Evolutionary conservation across 306 rosid species (phyloP), one percentile per base, ranked within the genome.

Genomic region (Trifolium repens): DNA sequence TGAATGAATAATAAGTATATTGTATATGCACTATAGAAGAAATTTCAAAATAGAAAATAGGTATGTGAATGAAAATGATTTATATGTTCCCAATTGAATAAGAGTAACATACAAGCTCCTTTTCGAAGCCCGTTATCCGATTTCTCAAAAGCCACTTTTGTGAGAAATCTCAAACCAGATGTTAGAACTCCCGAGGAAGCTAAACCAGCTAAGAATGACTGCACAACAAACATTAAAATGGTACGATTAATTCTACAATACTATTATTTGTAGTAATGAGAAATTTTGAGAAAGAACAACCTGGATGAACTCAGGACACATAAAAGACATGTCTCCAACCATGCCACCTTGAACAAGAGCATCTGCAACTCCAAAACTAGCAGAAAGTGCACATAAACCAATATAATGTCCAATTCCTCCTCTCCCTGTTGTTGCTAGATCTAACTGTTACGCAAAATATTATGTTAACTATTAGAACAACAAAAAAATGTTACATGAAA

Each of bases 321-420:
- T 90, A 3, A 83, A 64, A 54, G 88, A 73, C 14, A 91, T 46
- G 60, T 91, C 97, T 75, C 97, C 96, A 13, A 86, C 80, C 80
- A 94, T 84, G 68, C 98, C 97, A 71, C 98, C 93, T 81, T 87
- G 89, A 59, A 90, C 96, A 81, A 47, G 83, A 42, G 93, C 97
- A 76, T 94, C 87, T 39, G 94, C 91, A 5, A 94, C 13, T 44
- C 98, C 97, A 75, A 94, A 94, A 46, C 73, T 76, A 71, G 81
- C 91, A 58, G 83, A 85, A 30, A 91, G 83, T 13, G 30, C 24
- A 71, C 98, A 91, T 50, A 94, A 14, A 64, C 82, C 90, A 71
- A 87, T 58, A 69, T 74, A 94, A 67, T 88, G 84, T 64, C 87
- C 87, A 17, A 90, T 47, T 34, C 91, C 96, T 37, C 97, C 97